Conservation (phyloP, 2,329 filamentous ascomycete genomes). For the Colletotrichum caudatum region DNA sequence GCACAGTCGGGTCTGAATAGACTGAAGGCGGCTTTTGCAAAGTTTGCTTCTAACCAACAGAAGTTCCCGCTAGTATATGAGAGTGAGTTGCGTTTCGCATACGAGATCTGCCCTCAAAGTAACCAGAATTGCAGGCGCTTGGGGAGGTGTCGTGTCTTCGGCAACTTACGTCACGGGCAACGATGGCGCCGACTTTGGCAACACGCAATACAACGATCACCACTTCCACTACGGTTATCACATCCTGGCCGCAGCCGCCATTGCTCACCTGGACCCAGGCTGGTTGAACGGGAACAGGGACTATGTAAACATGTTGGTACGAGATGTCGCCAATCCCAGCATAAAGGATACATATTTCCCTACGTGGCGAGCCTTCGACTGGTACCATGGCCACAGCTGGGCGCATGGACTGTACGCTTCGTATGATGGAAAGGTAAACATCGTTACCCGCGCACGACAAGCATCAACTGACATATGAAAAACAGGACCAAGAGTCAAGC, state of each 20-base stretch:
- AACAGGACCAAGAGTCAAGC: conserved; percentile 80
- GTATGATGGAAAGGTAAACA: conserved; percentile 74
- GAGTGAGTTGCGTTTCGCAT: conserved; percentile 54
- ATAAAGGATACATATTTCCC: conserved; percentile 80
- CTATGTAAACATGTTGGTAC: conserved; percentile 86
- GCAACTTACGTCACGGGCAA: conserved; percentile 79
- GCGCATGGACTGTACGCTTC: conserved; percentile 82
- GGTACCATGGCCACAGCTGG: conserved; percentile 96
- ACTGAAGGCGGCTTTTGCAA: conserved; percentile 74
- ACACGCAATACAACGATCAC: conserved; percentile 84
- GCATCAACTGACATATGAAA: conserved; percentile 3
- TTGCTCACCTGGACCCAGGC: conserved; percentile 79
- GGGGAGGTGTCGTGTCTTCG: conserved; percentile 85
- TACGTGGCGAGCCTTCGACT: conserved; percentile 87
- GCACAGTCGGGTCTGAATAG: conserved; percentile 69
- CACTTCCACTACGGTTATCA: conserved; percentile 90
- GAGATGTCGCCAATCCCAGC: conserved; percentile 85
- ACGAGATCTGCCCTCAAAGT: not conserved
- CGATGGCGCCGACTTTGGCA: conserved; percentile 85
- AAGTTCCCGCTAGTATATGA: conserved; percentile 75
- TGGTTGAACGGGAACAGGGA: conserved; percentile 81
- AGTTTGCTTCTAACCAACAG: conserved; percentile 76
- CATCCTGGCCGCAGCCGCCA: conserved; percentile 85
- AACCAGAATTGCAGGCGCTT: conserved; percentile 61
- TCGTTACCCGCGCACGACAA: no score